Evolutionary conservation across 2,329 filamentous ascomycete species (phyloP), one percentile per base, ranked within the genome.

Genomic region (Helicocarpus griseus): DNA sequence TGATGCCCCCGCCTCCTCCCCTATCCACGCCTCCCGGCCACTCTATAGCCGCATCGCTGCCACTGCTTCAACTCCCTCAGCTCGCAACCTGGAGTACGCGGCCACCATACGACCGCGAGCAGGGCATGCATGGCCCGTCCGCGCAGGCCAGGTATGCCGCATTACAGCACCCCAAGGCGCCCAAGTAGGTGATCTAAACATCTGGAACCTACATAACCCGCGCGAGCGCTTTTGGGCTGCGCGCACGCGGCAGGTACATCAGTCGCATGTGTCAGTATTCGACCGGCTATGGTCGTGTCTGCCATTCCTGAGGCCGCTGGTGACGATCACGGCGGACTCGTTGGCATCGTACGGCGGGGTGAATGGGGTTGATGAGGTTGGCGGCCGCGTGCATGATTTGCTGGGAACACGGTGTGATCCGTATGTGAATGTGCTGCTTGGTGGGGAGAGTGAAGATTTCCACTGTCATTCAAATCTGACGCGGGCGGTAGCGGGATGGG

Each of bases 391-490:
- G 35, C 87, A 94, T 71, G 88, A 94, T 69, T 72, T 94, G 21
- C 72, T 94, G 3, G 88, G 87, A 33, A 94, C 87, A 24, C 75
- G 88, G 40, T 94, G 88, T 67, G 88, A 93, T 68, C 87, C 87
- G 1, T 94, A 93, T 64, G 84, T 93, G 63, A 88, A 87, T 65
- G 74, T 79, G 35, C 77, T 93, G 56, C 78, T 94, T 49, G 80
- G 77, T 3, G 82, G 81, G n/a, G 76, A 79, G 47, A 75, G 76
- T 29, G 93, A 89, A 64, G 84, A 93, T 65, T 91, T 80, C 66
- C 87, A 93, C 65, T 94, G 88, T 66, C 87, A 91, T 62, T 88
- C 84, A 1, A 94, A 94, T 65, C 77, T 94, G 9, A 81, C 80
- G 1, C 79, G 88, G 3, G 85, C 88, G 0, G 79, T 93, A 2